Base-by-base conservation (phyloP, 2,329 filamentous ascomycete species). In the Thielaviopsis musarum region DNA sequence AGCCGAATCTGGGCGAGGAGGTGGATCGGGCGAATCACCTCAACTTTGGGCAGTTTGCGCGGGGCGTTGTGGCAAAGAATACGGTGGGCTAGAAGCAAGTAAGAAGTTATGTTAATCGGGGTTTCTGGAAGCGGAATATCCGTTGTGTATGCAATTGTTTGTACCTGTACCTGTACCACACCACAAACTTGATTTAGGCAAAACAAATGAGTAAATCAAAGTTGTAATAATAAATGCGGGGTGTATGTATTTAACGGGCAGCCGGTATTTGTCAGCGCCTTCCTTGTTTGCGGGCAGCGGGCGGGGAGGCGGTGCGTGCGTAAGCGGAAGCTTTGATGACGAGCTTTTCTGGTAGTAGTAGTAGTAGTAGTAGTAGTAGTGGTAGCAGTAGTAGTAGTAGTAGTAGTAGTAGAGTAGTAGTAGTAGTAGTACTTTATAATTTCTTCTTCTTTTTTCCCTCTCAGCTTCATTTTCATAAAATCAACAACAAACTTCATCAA, bases 1-100 rank as follows among this genome's bases (percentile, higher is more conserved):
- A 98, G 77, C 93, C 93, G 24, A 95, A 96, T 73, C 71, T 97
- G 62, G 87, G 81, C 65, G 87, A 91, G 65, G 79, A 82, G 71
- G 85, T 91, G 15, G 87, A 91, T 67, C 77, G 81, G 61, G 75
- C 79, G 68, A 77, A 81, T 65, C 77, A 80, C 45, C 75, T 83
- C 60, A 85, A 80, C 48, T 91, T 91, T 77, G 87, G 85, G 22
- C 80, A 85, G 66, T 89, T 91, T 74, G 87, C 87, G 2, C 70
- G 79, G 57, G 78, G 78, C 0, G 76, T 83, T 56, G 78, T 83
- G 45, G 74, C 75, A 3, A 81, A 78, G 67, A 82, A 82, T 62
- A 83, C 80, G 0, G 77, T 82, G 21, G 73, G 68, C 15, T 12
- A 17, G 15, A 7, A n/a, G 38, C 17, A 45, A n/a, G n/a, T n/a